A percentile compares a stretch with the other conserved stretches of the same genome.
Evolutionary conservation across 768 basidiomycete species (phyloP).

Genomic region (Cystobasidium onofrii): DNA sequence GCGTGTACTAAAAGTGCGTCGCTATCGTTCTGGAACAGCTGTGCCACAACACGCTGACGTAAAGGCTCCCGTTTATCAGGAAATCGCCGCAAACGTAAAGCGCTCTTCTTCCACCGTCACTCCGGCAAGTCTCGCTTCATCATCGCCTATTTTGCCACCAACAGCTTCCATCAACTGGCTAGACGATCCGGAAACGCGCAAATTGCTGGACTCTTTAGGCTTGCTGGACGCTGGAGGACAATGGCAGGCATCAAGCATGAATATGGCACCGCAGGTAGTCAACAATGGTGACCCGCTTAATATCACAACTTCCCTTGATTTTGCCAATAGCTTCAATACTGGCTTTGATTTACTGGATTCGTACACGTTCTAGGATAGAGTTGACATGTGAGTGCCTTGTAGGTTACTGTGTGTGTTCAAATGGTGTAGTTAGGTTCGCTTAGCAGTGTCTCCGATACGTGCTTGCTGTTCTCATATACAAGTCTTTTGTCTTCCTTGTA

Average conservation of each 20-base stretch:
- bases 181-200: not conserved
- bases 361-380: not conserved
- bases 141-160: not conserved
- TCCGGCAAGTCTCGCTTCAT: not conserved
- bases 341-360: slow-evolving; percentile 2
- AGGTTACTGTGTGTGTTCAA: no score
- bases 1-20: not conserved
- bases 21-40: not conserved
- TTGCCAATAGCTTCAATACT: not conserved
- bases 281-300: not conserved
- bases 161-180: not conserved
- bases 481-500: not conserved
- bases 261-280: not conserved
- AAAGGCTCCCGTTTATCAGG: not conserved
- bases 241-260: not conserved
- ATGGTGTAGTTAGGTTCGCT: no score
- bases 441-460: no score
- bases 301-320: not conserved
- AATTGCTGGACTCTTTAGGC: not conserved
- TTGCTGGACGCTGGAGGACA: not conserved
- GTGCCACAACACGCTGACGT: not conserved
- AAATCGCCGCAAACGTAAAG: not conserved
- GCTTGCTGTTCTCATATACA: no score
- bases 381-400: no score
- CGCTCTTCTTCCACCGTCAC: not conserved